phyloP scores from a whole-genome alignment of 2,329 filamentous ascomycete species.

The Dothistroma septosporum region DNA sequence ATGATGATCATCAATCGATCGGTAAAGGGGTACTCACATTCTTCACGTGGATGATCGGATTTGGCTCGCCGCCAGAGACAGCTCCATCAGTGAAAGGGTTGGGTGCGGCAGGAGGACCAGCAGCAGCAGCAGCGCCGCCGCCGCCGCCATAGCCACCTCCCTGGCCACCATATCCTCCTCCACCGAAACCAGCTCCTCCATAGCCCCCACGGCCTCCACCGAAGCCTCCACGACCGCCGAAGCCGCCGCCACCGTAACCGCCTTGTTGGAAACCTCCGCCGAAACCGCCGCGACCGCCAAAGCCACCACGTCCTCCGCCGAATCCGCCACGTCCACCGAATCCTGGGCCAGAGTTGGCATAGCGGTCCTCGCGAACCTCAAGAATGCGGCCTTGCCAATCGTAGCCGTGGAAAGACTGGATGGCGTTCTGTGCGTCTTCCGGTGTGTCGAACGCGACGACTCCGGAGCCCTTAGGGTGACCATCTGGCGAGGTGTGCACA shows the following conservation, averaged over 20 bases:
- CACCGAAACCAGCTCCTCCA: slow-evolving; percentile 51
- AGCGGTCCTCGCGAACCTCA: slow-evolving; percentile 94
- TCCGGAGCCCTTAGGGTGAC: slow-evolving; percentile 91
- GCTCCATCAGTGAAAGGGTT: slow-evolving; percentile 95
- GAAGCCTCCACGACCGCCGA: slow-evolving; percentile 50
- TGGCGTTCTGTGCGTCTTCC: slow-evolving; percentile 92
- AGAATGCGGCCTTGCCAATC: slow-evolving; percentile 94
- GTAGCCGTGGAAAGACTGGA: slow-evolving; percentile 96
- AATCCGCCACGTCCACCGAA: slow-evolving; percentile 38
- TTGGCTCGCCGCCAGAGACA: slow-evolving; percentile 77
- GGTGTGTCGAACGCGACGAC: slow-evolving; percentile 95
- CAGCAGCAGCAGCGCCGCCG: slow-evolving; percentile 42
- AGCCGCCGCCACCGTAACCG: slow-evolving; percentile 48
- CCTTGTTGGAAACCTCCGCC: slow-evolving; percentile 32
- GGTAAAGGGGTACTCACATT: slow-evolving; percentile 64
- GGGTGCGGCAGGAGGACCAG: slow-evolving; percentile 48
- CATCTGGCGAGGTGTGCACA: slow-evolving; percentile 86
- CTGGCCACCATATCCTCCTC: slow-evolving; percentile 30
- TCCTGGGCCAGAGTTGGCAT: slow-evolving; percentile 58
- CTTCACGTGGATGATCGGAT: slow-evolving; percentile 86
- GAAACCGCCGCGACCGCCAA: slow-evolving; percentile 51
- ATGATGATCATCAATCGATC: slow-evolving; percentile 26
- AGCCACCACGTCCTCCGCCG: slow-evolving; percentile 58
- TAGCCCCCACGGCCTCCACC: slow-evolving; percentile 46
- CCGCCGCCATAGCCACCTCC: slow-evolving; percentile 31